These are phyloP conservation scores for Corrigiola litoralis DNA, from an alignment of 179 eudicot species.

Conservation along the genomic window DNA sequence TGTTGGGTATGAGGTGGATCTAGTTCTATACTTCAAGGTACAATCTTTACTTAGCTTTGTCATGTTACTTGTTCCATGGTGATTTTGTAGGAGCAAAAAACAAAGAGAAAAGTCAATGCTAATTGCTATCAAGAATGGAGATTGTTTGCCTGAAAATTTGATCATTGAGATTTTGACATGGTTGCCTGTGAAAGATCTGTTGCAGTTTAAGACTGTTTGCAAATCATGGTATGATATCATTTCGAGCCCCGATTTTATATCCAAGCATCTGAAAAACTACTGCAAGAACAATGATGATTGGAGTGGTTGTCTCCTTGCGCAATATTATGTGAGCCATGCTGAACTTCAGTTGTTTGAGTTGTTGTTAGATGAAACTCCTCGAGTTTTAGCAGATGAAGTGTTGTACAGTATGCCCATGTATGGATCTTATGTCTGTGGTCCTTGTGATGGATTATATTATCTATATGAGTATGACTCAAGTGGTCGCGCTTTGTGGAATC, in stretches of 20 bases:
- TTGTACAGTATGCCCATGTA: not conserved
- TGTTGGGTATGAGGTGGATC: not conserved
- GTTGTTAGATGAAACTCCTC: conserved; percentile 17
- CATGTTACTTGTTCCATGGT: no score
- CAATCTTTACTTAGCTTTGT: not conserved
- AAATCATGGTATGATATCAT: conserved; percentile 17
- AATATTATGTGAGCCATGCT: not conserved
- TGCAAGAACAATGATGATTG: not conserved
- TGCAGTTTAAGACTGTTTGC: conserved; percentile 14
- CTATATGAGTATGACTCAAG: not conserved
- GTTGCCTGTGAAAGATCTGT: conserved; percentile 14
- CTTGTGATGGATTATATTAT: conserved; percentile 23
- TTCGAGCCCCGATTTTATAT: conserved; percentile 5
- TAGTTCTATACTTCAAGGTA: no score
- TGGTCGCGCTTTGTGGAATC: conserved; percentile 21
- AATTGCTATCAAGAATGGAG: not conserved
- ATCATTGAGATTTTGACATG: conserved; percentile 11
- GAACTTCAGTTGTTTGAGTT: not conserved
- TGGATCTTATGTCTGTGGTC: not conserved
- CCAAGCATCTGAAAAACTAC: conserved; percentile 15
- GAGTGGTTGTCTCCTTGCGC: conserved; percentile 4
- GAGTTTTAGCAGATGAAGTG: not conserved
- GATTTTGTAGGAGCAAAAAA: not conserved
- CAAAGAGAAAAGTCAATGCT: not conserved
- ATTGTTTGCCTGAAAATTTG: conserved; percentile 8